A percentile compares a stretch with the other conserved stretches of the same genome.
These are phyloP conservation scores for Saccharomyces uvarum DNA, from an alignment of 1,139 yeast species.

Conservation along the genomic window DNA sequence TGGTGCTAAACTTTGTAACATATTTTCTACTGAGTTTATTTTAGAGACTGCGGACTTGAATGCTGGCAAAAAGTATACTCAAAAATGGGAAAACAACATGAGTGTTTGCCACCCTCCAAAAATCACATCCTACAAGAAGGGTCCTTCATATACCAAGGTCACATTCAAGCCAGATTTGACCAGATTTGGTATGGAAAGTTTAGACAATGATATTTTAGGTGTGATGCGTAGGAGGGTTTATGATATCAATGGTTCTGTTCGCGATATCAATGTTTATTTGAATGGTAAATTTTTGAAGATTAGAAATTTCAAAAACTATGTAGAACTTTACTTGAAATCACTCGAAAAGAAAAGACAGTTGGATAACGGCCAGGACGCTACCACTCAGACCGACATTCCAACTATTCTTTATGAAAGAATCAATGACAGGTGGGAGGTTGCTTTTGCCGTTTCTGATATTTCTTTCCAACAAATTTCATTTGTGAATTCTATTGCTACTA, in stretches of 20 bases:
- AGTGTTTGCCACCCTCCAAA: slow-evolving; percentile 65
- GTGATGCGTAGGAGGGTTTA: slow-evolving; percentile 89
- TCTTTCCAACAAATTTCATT: slow-evolving; percentile 89
- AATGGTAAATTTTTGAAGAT: slow-evolving; percentile 69
- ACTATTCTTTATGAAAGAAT: slow-evolving; percentile 74
- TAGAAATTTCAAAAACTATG: slow-evolving; percentile 74
- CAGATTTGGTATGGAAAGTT: slow-evolving; percentile 72
- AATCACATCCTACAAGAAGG: slow-evolving; percentile 47
- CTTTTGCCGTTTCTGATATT: slow-evolving; percentile 90
- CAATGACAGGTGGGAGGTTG: slow-evolving; percentile 87
- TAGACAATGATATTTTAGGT: slow-evolving; percentile 76
- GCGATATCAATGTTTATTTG: slow-evolving; percentile 68
- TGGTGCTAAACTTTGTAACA: slow-evolving; percentile 94
- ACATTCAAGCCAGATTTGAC: slow-evolving; percentile 82
- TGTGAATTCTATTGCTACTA: slow-evolving; percentile 95
- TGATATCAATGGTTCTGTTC: slow-evolving; percentile 93
- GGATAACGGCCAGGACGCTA: slow-evolving; percentile 34
- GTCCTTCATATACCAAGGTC: slow-evolving; percentile 72
- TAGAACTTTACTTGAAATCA: slow-evolving; percentile 83
- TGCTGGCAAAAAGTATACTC: slow-evolving; percentile 57
- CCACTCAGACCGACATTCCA: slow-evolving; percentile 40
- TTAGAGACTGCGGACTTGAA: slow-evolving; percentile 83
- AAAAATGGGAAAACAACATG: slow-evolving; percentile 88
- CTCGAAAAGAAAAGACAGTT: slow-evolving; percentile 38
- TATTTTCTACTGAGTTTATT: slow-evolving; percentile 79